A percentile compares a stretch with the other conserved stretches of the same genome.
Evolutionary conservation across 345 rosid genomes (phyloP).

Genomic region (Conringia planisiliqua): DNA sequence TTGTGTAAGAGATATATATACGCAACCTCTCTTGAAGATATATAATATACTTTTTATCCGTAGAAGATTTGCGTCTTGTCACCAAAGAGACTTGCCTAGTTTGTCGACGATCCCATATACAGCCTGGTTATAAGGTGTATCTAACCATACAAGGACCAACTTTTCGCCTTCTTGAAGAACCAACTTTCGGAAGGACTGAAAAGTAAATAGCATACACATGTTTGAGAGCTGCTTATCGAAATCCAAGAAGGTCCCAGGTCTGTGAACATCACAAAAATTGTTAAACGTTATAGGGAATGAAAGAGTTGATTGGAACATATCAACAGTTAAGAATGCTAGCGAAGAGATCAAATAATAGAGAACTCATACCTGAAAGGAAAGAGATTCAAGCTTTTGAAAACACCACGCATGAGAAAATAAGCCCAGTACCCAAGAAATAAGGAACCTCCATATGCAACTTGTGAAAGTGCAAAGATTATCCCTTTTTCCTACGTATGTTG

Average conservation of each 20-base stretch:
- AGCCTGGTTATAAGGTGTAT: conserved; percentile 95
- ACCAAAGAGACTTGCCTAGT: conserved; percentile 48
- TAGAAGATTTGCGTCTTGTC: not conserved
- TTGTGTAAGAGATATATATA: not conserved
- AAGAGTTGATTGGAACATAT: not conserved
- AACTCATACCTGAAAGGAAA: conserved; percentile 79
- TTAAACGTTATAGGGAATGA: not conserved
- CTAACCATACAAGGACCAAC: conserved; percentile 90
- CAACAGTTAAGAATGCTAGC: not conserved
- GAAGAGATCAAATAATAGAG: not conserved
- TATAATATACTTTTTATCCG: not conserved
- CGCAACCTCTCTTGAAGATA: not conserved
- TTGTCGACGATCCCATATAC: conserved; percentile 93
- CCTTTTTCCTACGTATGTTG: conserved; percentile 55
- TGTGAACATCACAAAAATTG: conserved; percentile 37
- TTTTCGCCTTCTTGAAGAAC: conserved; percentile 98
- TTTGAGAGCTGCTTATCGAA: conserved; percentile 69
- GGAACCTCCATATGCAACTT: conserved; percentile 78
- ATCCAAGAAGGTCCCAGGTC: conserved; percentile 48
- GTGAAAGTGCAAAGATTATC: conserved; percentile 66
- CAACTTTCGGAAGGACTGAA: conserved; percentile 80
- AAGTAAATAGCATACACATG: conserved; percentile 81
- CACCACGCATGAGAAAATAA: conserved; percentile 57
- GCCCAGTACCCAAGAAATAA: conserved; percentile 83
- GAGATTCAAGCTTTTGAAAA: conserved; percentile 47